Evolutionary conservation across 2,329 filamentous ascomycete species (phyloP).

Genomic region (Cryphonectria parasitica): DNA sequence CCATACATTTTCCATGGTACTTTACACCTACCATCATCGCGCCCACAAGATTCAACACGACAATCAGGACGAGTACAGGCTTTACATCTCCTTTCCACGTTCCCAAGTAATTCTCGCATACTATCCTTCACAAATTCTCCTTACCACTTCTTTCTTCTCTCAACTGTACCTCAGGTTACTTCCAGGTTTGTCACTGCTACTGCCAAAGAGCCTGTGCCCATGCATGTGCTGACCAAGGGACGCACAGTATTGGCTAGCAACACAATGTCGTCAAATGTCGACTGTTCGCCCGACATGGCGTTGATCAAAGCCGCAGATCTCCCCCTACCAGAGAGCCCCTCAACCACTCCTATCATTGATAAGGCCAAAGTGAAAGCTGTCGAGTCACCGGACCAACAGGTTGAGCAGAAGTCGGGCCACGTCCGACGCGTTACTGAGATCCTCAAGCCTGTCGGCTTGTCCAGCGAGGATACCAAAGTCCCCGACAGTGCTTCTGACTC

Average conservation of each 20-base stretch:
- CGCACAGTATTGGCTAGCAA: not conserved
- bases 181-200: not conserved
- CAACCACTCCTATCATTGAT: not conserved
- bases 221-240: not conserved
- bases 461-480: not conserved
- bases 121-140: not conserved
- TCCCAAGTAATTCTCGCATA: not conserved
- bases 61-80: not conserved
- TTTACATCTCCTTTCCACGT: not conserved
- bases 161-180: not conserved
- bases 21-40: not conserved
- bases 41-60: not conserved
- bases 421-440: not conserved
- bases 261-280: not conserved
- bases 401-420: not conserved
- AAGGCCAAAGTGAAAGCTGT: not conserved
- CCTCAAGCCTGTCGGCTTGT: not conserved
- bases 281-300: not conserved
- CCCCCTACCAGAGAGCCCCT: constrained; percentile 14
- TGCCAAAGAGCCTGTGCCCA: not conserved
- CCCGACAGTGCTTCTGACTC: not conserved
- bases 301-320: not conserved
- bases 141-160: not conserved
- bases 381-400: not conserved
- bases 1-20: not conserved